These are phyloP conservation scores for Monosporascus sp. DNA, from an alignment of 2,329 filamentous ascomycete genomes.

Conservation along the genomic window DNA sequence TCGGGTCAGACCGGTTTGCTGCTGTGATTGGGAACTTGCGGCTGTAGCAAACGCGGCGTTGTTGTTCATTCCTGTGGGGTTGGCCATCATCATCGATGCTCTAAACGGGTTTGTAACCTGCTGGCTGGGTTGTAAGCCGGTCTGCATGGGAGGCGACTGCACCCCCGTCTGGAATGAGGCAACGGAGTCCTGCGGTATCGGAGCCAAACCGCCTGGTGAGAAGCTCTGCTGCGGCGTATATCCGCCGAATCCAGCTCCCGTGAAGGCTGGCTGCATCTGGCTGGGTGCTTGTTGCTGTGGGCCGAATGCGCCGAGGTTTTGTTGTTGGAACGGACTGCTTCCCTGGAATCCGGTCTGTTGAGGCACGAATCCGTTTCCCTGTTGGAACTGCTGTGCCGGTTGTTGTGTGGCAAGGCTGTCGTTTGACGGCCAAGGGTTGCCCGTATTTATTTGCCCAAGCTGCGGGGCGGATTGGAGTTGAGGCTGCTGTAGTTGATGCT, in stretches of 20 bases:
- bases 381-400: conserved; percentile 27
- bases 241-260: conserved; percentile 78
- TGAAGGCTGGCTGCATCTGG: conserved; percentile 42
- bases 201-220: conserved; percentile 44
- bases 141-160: conserved; percentile 33
- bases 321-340: conserved; percentile 38
- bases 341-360: conserved; percentile 32
- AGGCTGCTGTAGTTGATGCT: conserved; percentile 28
- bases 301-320: conserved; percentile 23
- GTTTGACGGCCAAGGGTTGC: conserved; percentile 33
- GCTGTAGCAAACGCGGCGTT: conserved; percentile 31
- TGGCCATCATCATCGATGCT: conserved; percentile 72
- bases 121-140: conserved; percentile 42
- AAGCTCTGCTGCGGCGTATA: conserved; percentile 63
- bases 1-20: conserved; percentile 35
- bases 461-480: conserved; percentile 24
- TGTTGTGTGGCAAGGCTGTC: conserved; percentile 30
- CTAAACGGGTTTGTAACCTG: conserved; percentile 88
- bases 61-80: conserved; percentile 43
- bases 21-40: conserved; percentile 28
- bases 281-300: conserved; percentile 35
- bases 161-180: conserved; percentile 44
- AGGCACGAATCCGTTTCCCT: conserved; percentile 22
- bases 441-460: conserved; percentile 26
- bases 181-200: conserved; percentile 54